A percentile compares a stretch with the other conserved stretches of the same genome.
Evolutionary conservation across 2,329 filamentous ascomycete genomes (phyloP).

Genomic region (Cladophialophora chaetospira): DNA sequence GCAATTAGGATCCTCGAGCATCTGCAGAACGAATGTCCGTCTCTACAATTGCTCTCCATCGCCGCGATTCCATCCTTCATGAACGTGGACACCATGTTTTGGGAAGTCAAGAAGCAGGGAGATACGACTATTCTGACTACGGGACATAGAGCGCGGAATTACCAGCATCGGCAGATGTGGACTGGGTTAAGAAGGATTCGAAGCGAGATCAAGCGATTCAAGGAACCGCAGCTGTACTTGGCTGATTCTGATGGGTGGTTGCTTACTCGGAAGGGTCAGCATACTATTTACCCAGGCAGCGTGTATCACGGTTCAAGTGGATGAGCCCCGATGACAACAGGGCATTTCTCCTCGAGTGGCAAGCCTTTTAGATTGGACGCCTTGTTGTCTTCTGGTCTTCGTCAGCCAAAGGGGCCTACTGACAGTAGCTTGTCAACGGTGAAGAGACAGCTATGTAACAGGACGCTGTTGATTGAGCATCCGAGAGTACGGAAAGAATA

Average conservation of each 20-base stretch:
- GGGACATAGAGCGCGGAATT: conserved; percentile 28
- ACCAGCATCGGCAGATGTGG: conserved; percentile 33
- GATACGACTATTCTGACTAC: conserved; percentile 31
- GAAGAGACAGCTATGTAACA: background rate
- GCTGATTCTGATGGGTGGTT: conserved; percentile 22
- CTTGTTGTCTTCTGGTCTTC: too few relatives aligned
- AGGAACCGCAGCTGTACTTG: conserved; percentile 15
- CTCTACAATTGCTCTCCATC: conserved; percentile 28
- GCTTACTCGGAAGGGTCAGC: conserved; percentile 16
- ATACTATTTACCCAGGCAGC: background rate
- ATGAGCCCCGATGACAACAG: background rate
- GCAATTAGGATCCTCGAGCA: conserved; percentile 33
- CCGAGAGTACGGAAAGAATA: background rate
- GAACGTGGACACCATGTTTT: conserved; percentile 31
- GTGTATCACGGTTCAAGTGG: background rate
- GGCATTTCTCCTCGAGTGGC: too few relatives aligned
- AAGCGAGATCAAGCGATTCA: conserved; percentile 31
- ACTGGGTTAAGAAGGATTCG: conserved; percentile 28
- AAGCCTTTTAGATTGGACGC: too few relatives aligned
- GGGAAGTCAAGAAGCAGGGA: conserved; percentile 28
- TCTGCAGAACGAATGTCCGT: conserved; percentile 24
- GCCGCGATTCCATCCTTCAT: conserved; percentile 21
- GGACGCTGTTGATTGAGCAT: background rate
- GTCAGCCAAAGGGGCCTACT: background rate
- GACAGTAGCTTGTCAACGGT: background rate